Evolutionary conservation across 2,329 filamentous ascomycete genomes (phyloP), one percentile per base, ranked within the genome.

Genomic region (Pseudopithomyces chartarum): DNA sequence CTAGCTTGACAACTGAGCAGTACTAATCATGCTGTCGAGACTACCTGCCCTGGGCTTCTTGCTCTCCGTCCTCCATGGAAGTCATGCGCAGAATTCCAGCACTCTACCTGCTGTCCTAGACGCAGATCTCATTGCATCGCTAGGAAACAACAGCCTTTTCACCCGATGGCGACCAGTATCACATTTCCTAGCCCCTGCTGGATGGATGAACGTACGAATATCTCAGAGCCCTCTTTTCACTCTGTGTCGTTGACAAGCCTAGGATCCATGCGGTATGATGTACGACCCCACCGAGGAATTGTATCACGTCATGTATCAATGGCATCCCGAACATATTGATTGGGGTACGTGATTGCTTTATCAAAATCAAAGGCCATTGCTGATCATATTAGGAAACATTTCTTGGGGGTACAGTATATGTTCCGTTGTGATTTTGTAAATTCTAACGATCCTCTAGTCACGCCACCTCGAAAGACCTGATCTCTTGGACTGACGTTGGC

Each of bases 301-400:
- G 1, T 86, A 85, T 56, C 82, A 85, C 59, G 62, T 84, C 7
- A 81, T 81, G 63, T 85, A 82, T 65, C 82, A 85, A 66, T 84
- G 77, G 73, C 76, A 81, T 62, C 78, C 78, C 1, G 68, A 81
- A 46, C 78, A 81, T 56, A 74, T 80, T 61, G 78, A 78, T 57
- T 80, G 79, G 78, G 79, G 79, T 61, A 56, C 48, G 59, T 53
- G 23, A 2, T 38, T 48, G 2, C 8, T 19, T 7, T 20, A 34
- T 32, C 8, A 39, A 13, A 12, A 26, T 22, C 19, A 2, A 32
- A 36, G 33, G 12, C 26, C 19, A 22, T 43, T 15, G 39, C 56
- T 63, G 46, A 59, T 52, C 7, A 40, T 17, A n/a, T 6, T 42
- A 66, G 66, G 62, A 15, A 80, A 80, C 58, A 80, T 80, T 38